phyloP scores from a whole-genome alignment of 2,329 filamentous ascomycete genomes.

The Elsinoe batatas region DNA sequence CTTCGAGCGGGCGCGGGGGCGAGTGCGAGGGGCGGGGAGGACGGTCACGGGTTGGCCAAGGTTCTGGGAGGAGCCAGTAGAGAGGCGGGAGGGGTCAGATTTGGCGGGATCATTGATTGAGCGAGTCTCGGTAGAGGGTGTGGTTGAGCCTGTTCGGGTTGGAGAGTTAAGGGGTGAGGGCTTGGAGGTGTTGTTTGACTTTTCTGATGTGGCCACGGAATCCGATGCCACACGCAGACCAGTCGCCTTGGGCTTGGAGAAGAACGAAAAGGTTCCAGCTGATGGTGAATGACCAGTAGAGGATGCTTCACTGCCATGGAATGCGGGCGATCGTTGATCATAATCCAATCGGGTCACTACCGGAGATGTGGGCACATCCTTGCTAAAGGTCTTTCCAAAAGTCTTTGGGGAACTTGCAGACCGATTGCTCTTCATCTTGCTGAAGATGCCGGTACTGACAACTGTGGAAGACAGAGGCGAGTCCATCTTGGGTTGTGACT shows the following conservation, averaged over 20 bases:
- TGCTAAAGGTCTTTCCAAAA: background rate
- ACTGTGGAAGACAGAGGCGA: conserved; percentile 37
- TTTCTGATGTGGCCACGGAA: conserved; percentile 46
- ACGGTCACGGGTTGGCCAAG: conserved; percentile 22
- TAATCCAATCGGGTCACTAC: conserved; percentile 50
- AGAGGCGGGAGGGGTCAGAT: conserved; percentile 30
- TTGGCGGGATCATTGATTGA: conserved; percentile 27
- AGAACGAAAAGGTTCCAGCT: conserved; percentile 28
- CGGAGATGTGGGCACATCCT: conserved; percentile 35
- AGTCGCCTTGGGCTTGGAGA: conserved; percentile 41
- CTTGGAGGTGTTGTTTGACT: conserved; percentile 36
- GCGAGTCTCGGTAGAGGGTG: conserved; percentile 46
- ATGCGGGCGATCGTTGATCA: conserved; percentile 24
- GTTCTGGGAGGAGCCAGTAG: conserved; percentile 33
- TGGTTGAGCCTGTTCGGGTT: conserved; percentile 65
- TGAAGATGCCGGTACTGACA: conserved; percentile 49
- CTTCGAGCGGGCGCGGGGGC: conserved; percentile 48
- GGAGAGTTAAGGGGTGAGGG: conserved; percentile 50
- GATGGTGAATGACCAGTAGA: conserved; percentile 38
- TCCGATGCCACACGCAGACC: conserved; percentile 84
- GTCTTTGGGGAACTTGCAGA: conserved; percentile 41
- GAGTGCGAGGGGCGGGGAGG: conserved; percentile 19
- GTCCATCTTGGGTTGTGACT: conserved; percentile 55
- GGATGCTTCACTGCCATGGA: conserved; percentile 40
- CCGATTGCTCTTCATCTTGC: conserved; percentile 35